phyloP scores from a whole-genome alignment of 345 rosid species.

The Moringa oleifera region DNA sequence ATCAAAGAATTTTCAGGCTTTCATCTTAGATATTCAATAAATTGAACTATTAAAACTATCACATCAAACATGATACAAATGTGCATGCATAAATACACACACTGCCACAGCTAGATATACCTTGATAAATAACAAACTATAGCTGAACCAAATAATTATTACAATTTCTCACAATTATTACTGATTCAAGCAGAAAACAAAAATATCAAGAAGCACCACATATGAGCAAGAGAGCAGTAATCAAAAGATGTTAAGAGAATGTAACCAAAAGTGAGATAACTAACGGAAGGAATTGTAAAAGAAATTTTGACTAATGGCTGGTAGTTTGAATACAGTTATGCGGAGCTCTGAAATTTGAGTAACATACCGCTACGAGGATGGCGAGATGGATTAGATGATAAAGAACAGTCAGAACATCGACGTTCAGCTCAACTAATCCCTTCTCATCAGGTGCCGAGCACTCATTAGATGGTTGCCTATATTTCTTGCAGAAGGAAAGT shows the following conservation, averaged over 20 bases:
- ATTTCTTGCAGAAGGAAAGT: constrained; percentile 92
- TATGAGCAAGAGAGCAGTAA: too few relatives aligned
- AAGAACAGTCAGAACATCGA: constrained; percentile 59
- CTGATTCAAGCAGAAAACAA: neutral
- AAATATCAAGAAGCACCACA: too few relatives aligned
- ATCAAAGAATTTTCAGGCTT: constrained; percentile 9
- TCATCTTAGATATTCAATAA: constrained; percentile 9
- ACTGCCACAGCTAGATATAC: too few relatives aligned
- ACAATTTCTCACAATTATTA: neutral
- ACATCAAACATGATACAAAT: too few relatives aligned
- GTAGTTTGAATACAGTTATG: neutral
- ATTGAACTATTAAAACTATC: neutral
- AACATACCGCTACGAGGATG: constrained; percentile 91
- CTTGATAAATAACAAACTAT: too few relatives aligned
- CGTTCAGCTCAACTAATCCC: constrained; percentile 34
- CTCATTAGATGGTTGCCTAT: constrained; percentile 71
- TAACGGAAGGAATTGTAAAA: too few relatives aligned
- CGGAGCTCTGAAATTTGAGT: too few relatives aligned
- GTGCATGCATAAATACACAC: too few relatives aligned
- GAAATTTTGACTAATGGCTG: too few relatives aligned
- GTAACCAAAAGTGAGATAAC: constrained; percentile 1
- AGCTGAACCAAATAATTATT: too few relatives aligned
- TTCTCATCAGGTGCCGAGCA: constrained; percentile 49
- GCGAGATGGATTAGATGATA: constrained; percentile 77
- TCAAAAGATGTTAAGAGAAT: neutral